Evolutionary conservation across 73 alveolate genomes (phyloP), one percentile per base, ranked within the genome.

Genomic region (Paramecium sonneborni): DNA sequence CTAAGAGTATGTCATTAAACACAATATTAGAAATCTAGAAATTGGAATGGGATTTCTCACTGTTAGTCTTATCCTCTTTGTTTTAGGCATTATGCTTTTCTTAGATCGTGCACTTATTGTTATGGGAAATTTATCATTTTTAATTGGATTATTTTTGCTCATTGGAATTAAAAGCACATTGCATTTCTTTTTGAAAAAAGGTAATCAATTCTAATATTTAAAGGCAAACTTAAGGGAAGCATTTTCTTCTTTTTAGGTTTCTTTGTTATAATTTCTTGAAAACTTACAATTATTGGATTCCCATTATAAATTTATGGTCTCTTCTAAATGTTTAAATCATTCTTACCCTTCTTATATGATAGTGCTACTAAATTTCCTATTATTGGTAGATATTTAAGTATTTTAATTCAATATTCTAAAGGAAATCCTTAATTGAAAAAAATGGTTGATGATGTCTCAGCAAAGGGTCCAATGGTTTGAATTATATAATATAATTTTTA

Each of bases 341-440:
- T 86, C 84, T 62, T 67, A 38, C 93, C 93, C 1, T 62, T 86
- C 26, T 21, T 86, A 39, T 86, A 62, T 86, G 93, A 86, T 57
- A 72, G 79, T 62, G 69, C 69, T 18, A 39, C 67, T 10, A 62
- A 76, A 39, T 28, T 86, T 6, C 88, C 93, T 18, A 15, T 86
- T 11, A 86, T 86, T 37, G 88, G 93, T n/a, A 86, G 85, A 86
- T 86, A 86, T 20, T 62, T 86, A 44, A 86, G 93, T 86, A 86
- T 32, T 72, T 32, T 6, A 21, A 35, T 28, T 72, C 4, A 12
- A 35, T 35, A 32, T 34, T 32, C 38, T 15, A 18, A 26, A 72
- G 86, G 67, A 72, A 72, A 72, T 37, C 86, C 86, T 34, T 41
- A 72, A 72, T 35, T 72, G 5, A 72, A 72, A 34, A 30, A 72